Evolutionary conservation across 805 yeast genomes (phyloP), one percentile per base, ranked within the genome.

Genomic region (Clavispora carvajalis): DNA sequence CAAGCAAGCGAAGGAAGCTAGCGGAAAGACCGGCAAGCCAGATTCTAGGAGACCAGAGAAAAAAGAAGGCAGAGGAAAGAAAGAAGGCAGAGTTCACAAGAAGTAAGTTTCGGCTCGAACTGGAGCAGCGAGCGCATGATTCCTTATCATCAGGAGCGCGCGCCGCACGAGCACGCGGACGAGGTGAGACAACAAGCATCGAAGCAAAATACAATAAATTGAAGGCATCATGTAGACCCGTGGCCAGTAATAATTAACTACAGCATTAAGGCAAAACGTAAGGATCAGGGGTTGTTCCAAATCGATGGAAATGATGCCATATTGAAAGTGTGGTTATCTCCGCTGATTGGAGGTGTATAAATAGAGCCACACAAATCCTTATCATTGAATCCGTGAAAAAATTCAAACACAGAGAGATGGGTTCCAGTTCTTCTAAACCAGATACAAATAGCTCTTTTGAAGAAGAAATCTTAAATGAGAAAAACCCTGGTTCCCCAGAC

Each of bases 381-480:
- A n/a, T n/a, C n/a, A n/a, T n/a, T n/a, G n/a, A n/a, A n/a, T n/a
- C 5, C 29, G 7, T 7, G n/a, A 16, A 5, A 8, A 4, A 28
- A 15, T 12, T 3, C 2, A 16, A 15, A 26, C 6, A 11, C 23
- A 22, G 23, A 22, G 23, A 6, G 4, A 36, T 36, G 38, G 38
- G 38, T 8, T 17, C 38, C 4, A 36, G 16, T 22, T 10, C 38
- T n/a, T 36, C 38, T 13, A 36, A 36, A 26, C 15, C 18, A 9
- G 30, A 22, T 12, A 15, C 8, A 8, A 3, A 22, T 15, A 13
- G 15, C 16, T 8, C 12, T 12, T n/a, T 13, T 11, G 36, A 34
- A 12, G 22, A 26, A n/a, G 40, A 25, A 2, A 23, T 18, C 15
- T n/a, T 26, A 33, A 36, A 41, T n/a, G 39, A 34, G 13, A 33